These are phyloP conservation scores for Suillus sp. DNA, from an alignment of 768 basidiomycete genomes.

Conservation along the genomic window DNA sequence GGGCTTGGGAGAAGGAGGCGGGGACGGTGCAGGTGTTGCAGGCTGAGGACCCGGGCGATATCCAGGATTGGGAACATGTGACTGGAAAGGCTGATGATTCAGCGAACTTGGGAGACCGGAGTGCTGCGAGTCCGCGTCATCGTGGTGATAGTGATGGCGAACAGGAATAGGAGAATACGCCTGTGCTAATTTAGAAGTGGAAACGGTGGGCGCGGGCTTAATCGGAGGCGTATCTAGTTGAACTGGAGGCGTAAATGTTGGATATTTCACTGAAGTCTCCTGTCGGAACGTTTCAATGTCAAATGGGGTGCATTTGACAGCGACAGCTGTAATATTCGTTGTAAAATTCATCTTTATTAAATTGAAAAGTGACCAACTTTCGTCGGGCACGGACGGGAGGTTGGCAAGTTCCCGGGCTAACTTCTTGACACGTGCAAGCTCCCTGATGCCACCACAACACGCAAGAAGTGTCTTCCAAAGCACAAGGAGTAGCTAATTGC, in stretches of 20 bases:
- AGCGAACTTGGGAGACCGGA: slow-evolving; percentile 40
- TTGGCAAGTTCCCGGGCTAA: slow-evolving; percentile 85
- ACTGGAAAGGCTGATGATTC: slow-evolving; percentile 39
- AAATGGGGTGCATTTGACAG: slow-evolving; percentile 86
- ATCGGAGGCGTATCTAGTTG: slow-evolving; percentile 29
- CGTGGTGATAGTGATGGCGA: slow-evolving; percentile 92
- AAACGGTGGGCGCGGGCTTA: slow-evolving; percentile 37
- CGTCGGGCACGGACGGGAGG: slow-evolving; percentile 56
- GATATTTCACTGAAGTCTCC: slow-evolving; percentile 94
- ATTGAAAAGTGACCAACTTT: slow-evolving; percentile 37
- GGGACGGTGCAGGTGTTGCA: slow-evolving; percentile 88
- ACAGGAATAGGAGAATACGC: slow-evolving; percentile 93
- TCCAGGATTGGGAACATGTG: slow-evolving; percentile 30
- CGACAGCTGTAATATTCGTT: slow-evolving; percentile 43
- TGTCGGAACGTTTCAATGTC: slow-evolving; percentile 89
- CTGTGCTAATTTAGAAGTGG: slow-evolving; percentile 75
- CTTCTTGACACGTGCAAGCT: slow-evolving; percentile 79
- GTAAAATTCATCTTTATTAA: slow-evolving; percentile 6
- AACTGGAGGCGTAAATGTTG: slow-evolving; percentile 74
- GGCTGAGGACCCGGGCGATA: slow-evolving; percentile 58
- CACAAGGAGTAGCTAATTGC: slow-evolving; percentile 77
- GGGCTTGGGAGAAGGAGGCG: slow-evolving; percentile 81
- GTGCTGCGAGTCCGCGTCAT: slow-evolving; percentile 59
- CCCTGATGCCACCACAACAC: slow-evolving; percentile 91
- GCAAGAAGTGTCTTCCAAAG: slow-evolving; percentile 93